Evolutionary conservation across 352 stramenopile genomes (phyloP).

Genomic region (Peronospora tabacina): DNA sequence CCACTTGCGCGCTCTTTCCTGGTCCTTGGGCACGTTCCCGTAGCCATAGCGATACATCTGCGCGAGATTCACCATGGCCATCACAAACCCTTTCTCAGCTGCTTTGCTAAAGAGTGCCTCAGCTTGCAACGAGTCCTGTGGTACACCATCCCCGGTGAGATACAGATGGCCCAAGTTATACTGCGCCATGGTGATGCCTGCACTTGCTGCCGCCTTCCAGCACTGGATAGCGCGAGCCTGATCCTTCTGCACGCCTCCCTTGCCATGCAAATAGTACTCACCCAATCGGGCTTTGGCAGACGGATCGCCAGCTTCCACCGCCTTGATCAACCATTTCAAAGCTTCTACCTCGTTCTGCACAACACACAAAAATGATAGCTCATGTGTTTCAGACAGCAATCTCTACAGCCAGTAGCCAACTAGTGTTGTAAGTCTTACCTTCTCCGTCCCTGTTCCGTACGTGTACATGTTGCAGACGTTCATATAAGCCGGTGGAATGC

Average conservation of each 20-base stretch:
- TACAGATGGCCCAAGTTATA: constrained; percentile 77
- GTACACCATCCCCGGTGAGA: constrained; percentile 56
- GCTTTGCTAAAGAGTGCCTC: constrained; percentile 67
- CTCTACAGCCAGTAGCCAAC: background rate
- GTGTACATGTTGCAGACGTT: constrained; percentile 83
- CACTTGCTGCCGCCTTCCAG: constrained; percentile 59
- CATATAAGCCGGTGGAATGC: constrained; percentile 65
- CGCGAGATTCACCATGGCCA: constrained; percentile 84
- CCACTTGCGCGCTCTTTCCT: constrained; percentile 63
- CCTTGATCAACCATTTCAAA: constrained; percentile 66
- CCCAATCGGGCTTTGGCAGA: constrained; percentile 65
- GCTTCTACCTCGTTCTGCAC: constrained; percentile 57
- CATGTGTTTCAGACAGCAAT: background rate
- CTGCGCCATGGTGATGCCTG: constrained; percentile 53
- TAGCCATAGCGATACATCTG: constrained; percentile 78
- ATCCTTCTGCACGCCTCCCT: constrained; percentile 42
- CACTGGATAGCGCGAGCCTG: constrained; percentile 46
- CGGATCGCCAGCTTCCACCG: constrained; percentile 63
- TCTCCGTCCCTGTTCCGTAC: constrained; percentile 53
- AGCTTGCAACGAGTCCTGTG: constrained; percentile 47
- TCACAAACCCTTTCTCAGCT: constrained; percentile 73
- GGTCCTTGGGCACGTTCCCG: constrained; percentile 51
- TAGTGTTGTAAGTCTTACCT: constrained; percentile 28
- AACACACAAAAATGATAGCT: background rate
- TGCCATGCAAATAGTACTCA: constrained; percentile 65